Percentiles rank a stretch among this genome's conserved stretches.
Evolutionary conservation across 2,329 filamentous ascomycete genomes (phyloP).

Genomic region (Amesomyces nigricolor): DNA sequence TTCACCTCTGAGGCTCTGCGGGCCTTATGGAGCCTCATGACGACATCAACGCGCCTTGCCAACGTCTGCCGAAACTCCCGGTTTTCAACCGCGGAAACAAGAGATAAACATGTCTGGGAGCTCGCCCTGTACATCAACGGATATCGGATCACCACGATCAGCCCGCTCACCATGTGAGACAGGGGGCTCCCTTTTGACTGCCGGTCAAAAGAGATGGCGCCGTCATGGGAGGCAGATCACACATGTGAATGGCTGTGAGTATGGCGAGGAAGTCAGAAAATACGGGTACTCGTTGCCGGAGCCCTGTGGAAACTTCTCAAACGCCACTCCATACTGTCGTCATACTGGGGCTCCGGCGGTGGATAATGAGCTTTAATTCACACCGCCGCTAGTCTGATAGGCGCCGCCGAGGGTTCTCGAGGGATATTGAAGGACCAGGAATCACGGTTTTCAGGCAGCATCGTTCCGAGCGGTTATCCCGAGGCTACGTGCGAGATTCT

Average conservation of each 20-base stretch:
- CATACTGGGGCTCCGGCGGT: conserved; percentile 10
- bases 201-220: no score
- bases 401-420: background rate
- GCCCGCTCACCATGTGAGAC: no score
- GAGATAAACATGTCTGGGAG: no score
- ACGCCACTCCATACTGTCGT: conserved; percentile 14
- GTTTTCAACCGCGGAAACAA: background rate
- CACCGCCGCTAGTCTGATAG: conserved; percentile 1
- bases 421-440: background rate
- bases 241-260: conserved; percentile 2
- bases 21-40: conserved; percentile 16
- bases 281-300: background rate
- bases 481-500: background rate
- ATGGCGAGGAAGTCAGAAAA: background rate
- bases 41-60: conserved; percentile 16
- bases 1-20: conserved; percentile 6
- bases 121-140: no score
- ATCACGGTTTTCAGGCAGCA: background rate
- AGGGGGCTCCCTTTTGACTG: no score
- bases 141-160: no score
- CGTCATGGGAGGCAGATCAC: background rate
- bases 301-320: conserved; percentile 1
- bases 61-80: background rate
- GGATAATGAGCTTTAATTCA: conserved; percentile 8
- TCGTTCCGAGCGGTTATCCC: background rate